phyloP scores from a whole-genome alignment of 2,329 filamentous ascomycete species.

The Macrophomina tecta region DNA sequence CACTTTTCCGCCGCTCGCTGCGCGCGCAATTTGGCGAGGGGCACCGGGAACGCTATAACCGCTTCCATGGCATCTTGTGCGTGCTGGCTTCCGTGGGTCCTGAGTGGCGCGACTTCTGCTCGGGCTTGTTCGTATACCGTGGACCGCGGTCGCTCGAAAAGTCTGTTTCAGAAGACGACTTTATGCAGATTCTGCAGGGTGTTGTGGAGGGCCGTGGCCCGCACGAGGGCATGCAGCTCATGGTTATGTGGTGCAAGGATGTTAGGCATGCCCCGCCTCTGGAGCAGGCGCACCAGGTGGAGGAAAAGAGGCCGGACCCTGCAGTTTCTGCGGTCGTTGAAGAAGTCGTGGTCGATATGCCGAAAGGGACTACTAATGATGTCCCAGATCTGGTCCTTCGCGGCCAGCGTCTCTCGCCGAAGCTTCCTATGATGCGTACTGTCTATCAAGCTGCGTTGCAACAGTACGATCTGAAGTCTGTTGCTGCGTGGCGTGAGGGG shows the following conservation, averaged over 20 bases:
- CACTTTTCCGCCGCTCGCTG: slow-evolving; percentile 12
- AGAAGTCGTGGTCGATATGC: neutral
- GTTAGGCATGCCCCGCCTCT: neutral
- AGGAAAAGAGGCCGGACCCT: neutral
- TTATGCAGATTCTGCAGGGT: slow-evolving; percentile 55
- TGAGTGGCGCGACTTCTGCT: slow-evolving; percentile 29
- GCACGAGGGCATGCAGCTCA: slow-evolving; percentile 54
- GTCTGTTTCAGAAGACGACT: slow-evolving; percentile 51
- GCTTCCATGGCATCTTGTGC: slow-evolving; percentile 21
- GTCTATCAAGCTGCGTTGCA: slow-evolving; percentile 6
- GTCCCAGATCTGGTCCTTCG: neutral
- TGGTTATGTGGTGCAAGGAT: slow-evolving; percentile 53
- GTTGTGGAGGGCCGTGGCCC: slow-evolving; percentile 58
- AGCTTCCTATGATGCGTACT: slow-evolving; percentile 11
- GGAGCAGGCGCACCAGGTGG: neutral
- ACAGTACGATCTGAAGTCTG: neutral
- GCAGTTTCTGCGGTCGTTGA: neutral
- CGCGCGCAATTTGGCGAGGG: neutral
- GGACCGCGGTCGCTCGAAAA: slow-evolving; percentile 28
- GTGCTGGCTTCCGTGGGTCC: slow-evolving; percentile 39
- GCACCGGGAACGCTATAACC: neutral
- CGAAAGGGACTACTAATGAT: neutral
- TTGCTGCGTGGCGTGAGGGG: neutral
- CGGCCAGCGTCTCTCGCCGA: neutral
- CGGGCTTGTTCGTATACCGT: neutral